Evolutionary conservation across 176 grass and related monocot species (phyloP), one percentile per base, ranked within the genome.

Genomic region (Eleusine indica): DNA sequence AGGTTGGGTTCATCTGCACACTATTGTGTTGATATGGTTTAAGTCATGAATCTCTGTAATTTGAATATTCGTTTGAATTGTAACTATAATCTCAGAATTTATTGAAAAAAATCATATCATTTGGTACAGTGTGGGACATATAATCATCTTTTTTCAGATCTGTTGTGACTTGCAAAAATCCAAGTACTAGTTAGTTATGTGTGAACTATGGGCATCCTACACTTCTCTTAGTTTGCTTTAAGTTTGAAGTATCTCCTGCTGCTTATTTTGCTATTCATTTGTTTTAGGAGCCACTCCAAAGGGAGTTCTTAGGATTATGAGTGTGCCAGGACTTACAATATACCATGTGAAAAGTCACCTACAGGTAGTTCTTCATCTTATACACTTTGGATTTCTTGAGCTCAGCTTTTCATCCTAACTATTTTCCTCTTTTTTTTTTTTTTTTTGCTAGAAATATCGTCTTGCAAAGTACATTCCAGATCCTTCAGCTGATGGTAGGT

Each of bases 261-360:
- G 14, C 35, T 42, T 68, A 84, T 75, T 19, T 11, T 71, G 25
- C 25, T 71, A 78, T 43, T 72, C 13, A 18, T 21, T 73, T 73
- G 16, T 89, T 60, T 69, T 72, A 96, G 94, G 91, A 73, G 94
- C 94, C 1, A 96, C 94, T 68, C 94, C 94, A 54, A 96, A 96
- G 86, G 94, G 91, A 49, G 91, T 96, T 76, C 82, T 96, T 32
- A 91, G 74, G 82, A 69, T 91, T 57, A 96, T 96, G 94, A 89
- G 94, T 77, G 88, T 96, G 35, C 48, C 81, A 73, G 88, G 88
- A 68, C 74, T 96, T 76, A 96, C 94, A 68, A 96, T 96, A 89
- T 96, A 93, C 65, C 94, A 96, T 86, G 88, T 96, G 39, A 96
- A 96, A 90, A 96, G 94, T 80, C 94, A 96, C 65, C 82, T 96